phyloP scores from a whole-genome alignment of 192 early-diverging fungal genomes.

The Chytriomyces confervae region DNA sequence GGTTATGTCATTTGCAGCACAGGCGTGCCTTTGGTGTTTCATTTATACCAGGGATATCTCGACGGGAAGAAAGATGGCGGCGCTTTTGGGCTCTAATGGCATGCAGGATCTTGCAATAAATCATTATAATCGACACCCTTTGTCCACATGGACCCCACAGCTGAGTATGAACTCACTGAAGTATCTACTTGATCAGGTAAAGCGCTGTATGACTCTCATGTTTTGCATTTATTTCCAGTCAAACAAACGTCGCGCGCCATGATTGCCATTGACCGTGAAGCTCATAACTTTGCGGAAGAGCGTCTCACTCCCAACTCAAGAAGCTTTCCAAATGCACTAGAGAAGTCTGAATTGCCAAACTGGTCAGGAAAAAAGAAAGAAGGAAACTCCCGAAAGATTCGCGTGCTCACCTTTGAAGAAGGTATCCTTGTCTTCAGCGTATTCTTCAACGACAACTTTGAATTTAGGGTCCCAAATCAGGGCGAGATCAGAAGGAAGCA shows the following conservation, averaged over 20 bases:
- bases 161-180: too few species aligned
- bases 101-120: neutral
- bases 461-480: constrained; percentile 64
- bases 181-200: too few species aligned
- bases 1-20: neutral
- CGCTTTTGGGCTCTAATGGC: neutral
- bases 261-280: neutral
- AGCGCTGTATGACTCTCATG: too few species aligned
- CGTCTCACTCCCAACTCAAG: constrained; percentile 80
- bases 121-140: too few species aligned
- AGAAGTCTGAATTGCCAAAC: constrained; percentile 67
- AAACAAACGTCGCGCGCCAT: too few species aligned
- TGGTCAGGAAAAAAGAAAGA: neutral
- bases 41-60: neutral
- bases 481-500: constrained; percentile 73
- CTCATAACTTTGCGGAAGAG: neutral
- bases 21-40: neutral
- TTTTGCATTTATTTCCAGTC: too few species aligned
- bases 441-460: constrained; percentile 60
- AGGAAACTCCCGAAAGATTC: neutral
- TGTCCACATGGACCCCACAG: too few species aligned
- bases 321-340: constrained; percentile 83
- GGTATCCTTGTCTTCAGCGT: constrained; percentile 67
- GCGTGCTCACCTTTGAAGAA: constrained; percentile 58
- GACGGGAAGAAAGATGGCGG: neutral